Base-by-base conservation (phyloP, 2,329 filamentous ascomycete genomes). In the Exophiala lecanii-corni region DNA sequence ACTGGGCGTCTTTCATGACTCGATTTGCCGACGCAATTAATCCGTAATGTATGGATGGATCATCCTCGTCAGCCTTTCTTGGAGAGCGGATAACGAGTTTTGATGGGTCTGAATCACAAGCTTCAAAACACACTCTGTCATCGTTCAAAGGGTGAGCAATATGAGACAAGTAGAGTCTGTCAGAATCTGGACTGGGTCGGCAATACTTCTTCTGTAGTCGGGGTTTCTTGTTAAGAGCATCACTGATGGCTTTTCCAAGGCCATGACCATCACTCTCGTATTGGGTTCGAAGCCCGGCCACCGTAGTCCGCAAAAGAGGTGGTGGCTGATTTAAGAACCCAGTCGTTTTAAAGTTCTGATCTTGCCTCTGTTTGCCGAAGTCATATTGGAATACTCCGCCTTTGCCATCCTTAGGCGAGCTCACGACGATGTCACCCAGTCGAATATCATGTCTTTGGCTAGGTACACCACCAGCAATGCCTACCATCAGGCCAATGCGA, bases 401-500 rank as follows among this genome's bases (percentile, higher is more conserved):
- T 5, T 43, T 32, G 3, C 39, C 43, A 12, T 47, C 36, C 5
- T 37, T 13, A 9, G 54, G 47, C 17, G 31, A 16, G 30, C 59
- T 57, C 15, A 60, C 53, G 12, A 60, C 53, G 33, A 62, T 46
- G 45, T 62, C 59, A 2, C 59, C 59, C 1, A 63, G 57, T 5
- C 57, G 54, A 19, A 62, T 60, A 43, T 62, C 59, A 26, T 54
- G 26, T 21, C 54, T 55, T 34, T 18, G 1, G 28, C 47, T 56
- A 2, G 57, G 59, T 18, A 41, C 55, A 10, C 59, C 60, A 15
- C 62, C 63, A 1, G 61, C 68, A 36, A 72, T 66, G 15, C 69
- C 70, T 2, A 73, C 67, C 63, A 73, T 66, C 1, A 73, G 55
- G 2, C 62, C 61, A 28, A 71, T 40, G 9, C 55, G 41, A 17